These are phyloP conservation scores for Naganishia antarctica DNA, from an alignment of 768 basidiomycete genomes.

Conservation along the genomic window DNA sequence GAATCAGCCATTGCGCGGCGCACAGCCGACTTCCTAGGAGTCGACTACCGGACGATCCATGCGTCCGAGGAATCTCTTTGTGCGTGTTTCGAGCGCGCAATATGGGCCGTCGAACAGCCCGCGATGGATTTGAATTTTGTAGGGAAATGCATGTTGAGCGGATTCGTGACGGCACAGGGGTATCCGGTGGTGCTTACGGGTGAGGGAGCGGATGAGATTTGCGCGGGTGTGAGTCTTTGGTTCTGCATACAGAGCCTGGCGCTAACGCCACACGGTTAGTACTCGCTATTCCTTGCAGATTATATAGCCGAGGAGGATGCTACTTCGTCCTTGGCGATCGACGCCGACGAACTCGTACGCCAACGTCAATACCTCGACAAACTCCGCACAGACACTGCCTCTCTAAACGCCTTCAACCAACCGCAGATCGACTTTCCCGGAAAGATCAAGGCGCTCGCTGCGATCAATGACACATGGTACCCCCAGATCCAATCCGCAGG, in stretches of 20 bases:
- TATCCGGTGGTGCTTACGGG: constrained; percentile 45
- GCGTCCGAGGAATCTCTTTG: constrained; percentile 35
- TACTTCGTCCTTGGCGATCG: constrained; percentile 22
- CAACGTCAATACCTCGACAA: constrained; percentile 10
- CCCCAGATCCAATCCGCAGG: constrained; percentile 25
- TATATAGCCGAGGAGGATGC: constrained; percentile 32
- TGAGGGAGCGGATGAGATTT: constrained; percentile 44
- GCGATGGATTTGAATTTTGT: constrained; percentile 40
- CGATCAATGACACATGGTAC: constrained; percentile 8
- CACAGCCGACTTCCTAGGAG: constrained; percentile 39
- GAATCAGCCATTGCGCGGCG: constrained; percentile 35
- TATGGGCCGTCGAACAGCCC: constrained; percentile 42
- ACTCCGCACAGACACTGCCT: not conserved
- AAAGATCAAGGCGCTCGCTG: constrained; percentile 3
- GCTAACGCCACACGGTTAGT: constrained; percentile 5
- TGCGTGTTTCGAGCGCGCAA: constrained; percentile 36
- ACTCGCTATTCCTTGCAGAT: constrained; percentile 40
- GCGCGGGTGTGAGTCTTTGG: constrained; percentile 29
- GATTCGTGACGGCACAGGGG: constrained; percentile 35
- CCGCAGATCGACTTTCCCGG: constrained; percentile 7
- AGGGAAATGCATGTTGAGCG: constrained; percentile 39
- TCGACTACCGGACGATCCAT: constrained; percentile 34
- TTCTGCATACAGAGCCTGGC: not conserved
- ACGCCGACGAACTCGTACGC: not conserved
- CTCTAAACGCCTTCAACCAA: constrained; percentile 16